Evolutionary conservation across 108 stramenopile genomes (phyloP), one percentile per base, ranked within the genome.

Genomic region (Schizochytrium sp.): DNA sequence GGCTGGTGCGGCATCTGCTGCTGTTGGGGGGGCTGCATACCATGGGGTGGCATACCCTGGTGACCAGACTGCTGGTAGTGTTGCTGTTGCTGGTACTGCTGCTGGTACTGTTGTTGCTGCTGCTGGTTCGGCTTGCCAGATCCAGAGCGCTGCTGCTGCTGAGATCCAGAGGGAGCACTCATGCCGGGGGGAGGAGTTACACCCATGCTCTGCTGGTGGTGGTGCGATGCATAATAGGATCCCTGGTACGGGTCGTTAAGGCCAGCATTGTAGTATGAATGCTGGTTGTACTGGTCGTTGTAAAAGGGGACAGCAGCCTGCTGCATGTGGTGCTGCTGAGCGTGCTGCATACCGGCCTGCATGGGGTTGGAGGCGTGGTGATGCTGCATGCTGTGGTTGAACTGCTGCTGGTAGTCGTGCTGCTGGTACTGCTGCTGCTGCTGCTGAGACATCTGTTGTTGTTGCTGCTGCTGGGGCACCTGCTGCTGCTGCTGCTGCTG

Each of bases 301-400:
- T 69, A 69, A 69, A 69, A 69, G 64, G 12, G 64, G 44, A 28
- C 7, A 7, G 13, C 28, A 0, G 47, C 50, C 40, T 83, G 53
- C 53, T 46, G 53, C 76, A 83, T 83, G 3, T 83, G 76, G 10
- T 83, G 76, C 76, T 83, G 73, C 73, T 76, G 59, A n/a, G 59
- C 59, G 19, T 60, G 59, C n/a, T 60, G 17, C 59, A 28, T 28
- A 28, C 28, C 28, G 28, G 28, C 28, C 28, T 28, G 28, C 28
- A 28, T 28, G 0, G 64, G 42, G 40, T 38, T 44, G 1, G 59
- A 60, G 59, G 19, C 59, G 17, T 17, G 2, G 59, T 69, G 64
- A 1, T 69, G 64, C 2, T 69, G 64, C 2, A 44, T 38, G 2
- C 44, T 38, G 1, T 69, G 64, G 2, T 69, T 38, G 42, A 44